Conservation (phyloP, 2,329 filamentous ascomycete genomes). For the Colletotrichum neosansevieriae region DNA sequence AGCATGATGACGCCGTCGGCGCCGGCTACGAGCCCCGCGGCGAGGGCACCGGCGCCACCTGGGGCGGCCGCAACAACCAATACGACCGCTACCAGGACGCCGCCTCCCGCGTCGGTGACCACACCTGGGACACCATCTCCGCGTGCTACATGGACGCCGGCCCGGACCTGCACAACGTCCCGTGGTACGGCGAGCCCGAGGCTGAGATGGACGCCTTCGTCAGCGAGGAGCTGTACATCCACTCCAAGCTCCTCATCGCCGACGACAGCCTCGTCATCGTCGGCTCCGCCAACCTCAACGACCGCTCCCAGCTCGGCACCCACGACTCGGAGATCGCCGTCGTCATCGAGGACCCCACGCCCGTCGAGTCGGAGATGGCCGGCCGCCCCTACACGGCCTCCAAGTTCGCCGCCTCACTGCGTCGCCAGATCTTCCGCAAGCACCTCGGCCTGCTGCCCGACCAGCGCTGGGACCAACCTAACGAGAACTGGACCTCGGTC, state of each 20-base stretch:
- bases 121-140: conserved; percentile 80
- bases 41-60: conserved; percentile 45
- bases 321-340: conserved; percentile 94
- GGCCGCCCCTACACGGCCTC: conserved; percentile 78
- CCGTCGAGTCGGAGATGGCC: conserved; percentile 79
- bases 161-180: conserved; percentile 71
- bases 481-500: conserved; percentile 83
- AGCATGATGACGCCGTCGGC: conserved; percentile 71
- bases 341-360: conserved; percentile 81
- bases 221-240: conserved; percentile 72
- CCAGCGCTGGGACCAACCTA: conserved; percentile 75
- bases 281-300: conserved; percentile 73
- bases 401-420: conserved; percentile 82
- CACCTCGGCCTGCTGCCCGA: conserved; percentile 86
- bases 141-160: conserved; percentile 87
- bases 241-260: conserved; percentile 80
- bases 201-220: conserved; percentile 72
- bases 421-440: conserved; percentile 89
- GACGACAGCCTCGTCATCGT: conserved; percentile 87
- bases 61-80: conserved; percentile 54
- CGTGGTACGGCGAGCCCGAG: conserved; percentile 67
- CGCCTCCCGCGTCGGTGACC: conserved; percentile 65
- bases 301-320: conserved; percentile 80
- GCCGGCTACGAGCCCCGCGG: conserved; percentile 55
- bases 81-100: conserved; percentile 81